These are phyloP conservation scores for Pleoardoris graminearum DNA, from an alignment of 2,329 filamentous ascomycete species.

Conservation along the genomic window DNA sequence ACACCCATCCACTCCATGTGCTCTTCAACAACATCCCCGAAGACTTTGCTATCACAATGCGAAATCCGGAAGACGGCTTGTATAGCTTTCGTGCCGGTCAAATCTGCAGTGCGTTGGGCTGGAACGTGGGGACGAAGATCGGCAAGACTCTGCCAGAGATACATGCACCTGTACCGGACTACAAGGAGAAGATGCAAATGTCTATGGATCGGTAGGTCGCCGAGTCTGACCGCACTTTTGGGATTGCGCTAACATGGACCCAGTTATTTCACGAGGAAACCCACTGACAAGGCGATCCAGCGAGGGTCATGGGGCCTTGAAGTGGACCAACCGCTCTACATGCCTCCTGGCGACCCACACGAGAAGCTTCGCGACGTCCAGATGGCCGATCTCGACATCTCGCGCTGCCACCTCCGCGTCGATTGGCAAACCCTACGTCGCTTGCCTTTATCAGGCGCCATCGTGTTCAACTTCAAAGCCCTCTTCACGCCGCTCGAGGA, in stretches of 20 bases:
- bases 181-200: constrained; percentile 84
- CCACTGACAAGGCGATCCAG: constrained; percentile 75
- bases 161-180: constrained; percentile 76
- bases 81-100: constrained; percentile 77
- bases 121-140: constrained; percentile 76
- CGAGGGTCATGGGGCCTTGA: constrained; percentile 84
- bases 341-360: constrained; percentile 69
- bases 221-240: constrained; percentile 10
- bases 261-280: constrained; percentile 81
- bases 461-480: constrained; percentile 89
- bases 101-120: constrained; percentile 78
- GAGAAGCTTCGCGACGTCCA: constrained; percentile 64
- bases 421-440: constrained; percentile 88
- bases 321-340: constrained; percentile 72
- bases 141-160: constrained; percentile 71
- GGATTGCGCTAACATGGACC: constrained; percentile 1
- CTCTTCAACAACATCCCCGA: constrained; percentile 80
- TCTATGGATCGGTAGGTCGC: constrained; percentile 75
- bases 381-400: constrained; percentile 57
- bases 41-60: constrained; percentile 77
- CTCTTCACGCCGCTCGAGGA: constrained; percentile 75
- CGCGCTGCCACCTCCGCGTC: constrained; percentile 70
- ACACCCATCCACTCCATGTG: constrained; percentile 67
- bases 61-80: constrained; percentile 69
- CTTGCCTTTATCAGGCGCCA: constrained; percentile 71